These are phyloP conservation scores for Paramyrothecium sp. DNA, from an alignment of 2,329 filamentous ascomycete species.

Conservation along the genomic window DNA sequence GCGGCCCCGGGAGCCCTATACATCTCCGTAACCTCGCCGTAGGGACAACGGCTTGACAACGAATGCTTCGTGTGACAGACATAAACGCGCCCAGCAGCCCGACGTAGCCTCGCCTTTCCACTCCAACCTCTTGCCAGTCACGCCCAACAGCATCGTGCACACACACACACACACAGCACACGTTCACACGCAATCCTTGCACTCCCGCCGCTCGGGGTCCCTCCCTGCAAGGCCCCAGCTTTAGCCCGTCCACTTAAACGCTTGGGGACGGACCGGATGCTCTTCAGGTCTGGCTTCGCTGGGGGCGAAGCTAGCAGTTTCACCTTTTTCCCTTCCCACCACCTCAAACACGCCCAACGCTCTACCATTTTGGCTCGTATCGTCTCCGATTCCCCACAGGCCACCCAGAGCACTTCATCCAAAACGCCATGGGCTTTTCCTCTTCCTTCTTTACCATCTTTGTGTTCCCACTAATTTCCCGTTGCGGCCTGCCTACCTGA, in stretches of 20 bases:
- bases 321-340: not conserved
- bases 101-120: too few species aligned
- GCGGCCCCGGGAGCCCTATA: too few species aligned
- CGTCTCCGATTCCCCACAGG: not conserved
- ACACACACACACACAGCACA: too few species aligned
- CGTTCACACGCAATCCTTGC: too few species aligned
- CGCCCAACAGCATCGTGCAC: too few species aligned
- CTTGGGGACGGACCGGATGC: not conserved
- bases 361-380: too few species aligned
- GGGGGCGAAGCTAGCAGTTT: not conserved
- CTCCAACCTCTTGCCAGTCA: too few species aligned
- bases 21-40: too few species aligned
- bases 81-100: too few species aligned
- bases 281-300: not conserved
- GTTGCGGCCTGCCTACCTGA: too few species aligned
- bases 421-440: not conserved
- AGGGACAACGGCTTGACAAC: too few species aligned
- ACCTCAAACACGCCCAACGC: not conserved
- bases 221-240: not conserved
- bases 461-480: not conserved
- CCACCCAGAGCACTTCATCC: not conserved
- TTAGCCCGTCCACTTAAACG: not conserved
- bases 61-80: too few species aligned
- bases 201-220: not conserved
- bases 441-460: not conserved